A percentile compares a stretch with the other conserved stretches of the same genome.
Evolutionary conservation across 2,329 filamentous ascomycete species (phyloP).

Genomic region (Paraconiothyrium sp.): DNA sequence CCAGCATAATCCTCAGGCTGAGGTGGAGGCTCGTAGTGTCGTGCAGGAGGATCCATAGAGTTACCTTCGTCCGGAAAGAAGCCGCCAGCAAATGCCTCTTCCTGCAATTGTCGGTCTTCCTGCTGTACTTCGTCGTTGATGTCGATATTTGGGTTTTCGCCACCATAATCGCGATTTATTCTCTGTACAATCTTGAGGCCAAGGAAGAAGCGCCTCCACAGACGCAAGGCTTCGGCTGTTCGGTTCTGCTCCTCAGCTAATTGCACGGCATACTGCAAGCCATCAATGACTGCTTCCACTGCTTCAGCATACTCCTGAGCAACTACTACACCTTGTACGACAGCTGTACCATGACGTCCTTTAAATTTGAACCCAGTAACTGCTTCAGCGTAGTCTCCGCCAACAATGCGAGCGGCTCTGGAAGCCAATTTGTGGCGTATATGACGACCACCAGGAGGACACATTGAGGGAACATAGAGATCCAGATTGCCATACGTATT

Average conservation of each 20-base stretch:
- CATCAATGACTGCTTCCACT: constrained; percentile 73
- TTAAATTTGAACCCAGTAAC: constrained; percentile 90
- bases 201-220: constrained; percentile 69
- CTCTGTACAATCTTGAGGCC: constrained; percentile 76
- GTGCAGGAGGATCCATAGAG: constrained; percentile 33
- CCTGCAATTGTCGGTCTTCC: constrained; percentile 37
- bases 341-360: constrained; percentile 84
- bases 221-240: constrained; percentile 59
- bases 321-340: constrained; percentile 81
- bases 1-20: constrained; percentile 25
- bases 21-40: constrained; percentile 22
- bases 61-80: constrained; percentile 62
- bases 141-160: constrained; percentile 37
- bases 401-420: constrained; percentile 77
- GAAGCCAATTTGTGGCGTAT: constrained; percentile 67
- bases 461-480: constrained; percentile 71
- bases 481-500: constrained; percentile 72
- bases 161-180: constrained; percentile 64
- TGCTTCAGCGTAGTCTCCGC: constrained; percentile 87
- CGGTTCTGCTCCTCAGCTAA: constrained; percentile 68
- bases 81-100: constrained; percentile 48
- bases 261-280: constrained; percentile 71
- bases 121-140: constrained; percentile 44
- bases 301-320: constrained; percentile 77
- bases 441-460: constrained; percentile 68